These are phyloP conservation scores for Breviolum minutum DNA, from an alignment of 73 alveolate genomes.

Conservation along the genomic window DNA sequence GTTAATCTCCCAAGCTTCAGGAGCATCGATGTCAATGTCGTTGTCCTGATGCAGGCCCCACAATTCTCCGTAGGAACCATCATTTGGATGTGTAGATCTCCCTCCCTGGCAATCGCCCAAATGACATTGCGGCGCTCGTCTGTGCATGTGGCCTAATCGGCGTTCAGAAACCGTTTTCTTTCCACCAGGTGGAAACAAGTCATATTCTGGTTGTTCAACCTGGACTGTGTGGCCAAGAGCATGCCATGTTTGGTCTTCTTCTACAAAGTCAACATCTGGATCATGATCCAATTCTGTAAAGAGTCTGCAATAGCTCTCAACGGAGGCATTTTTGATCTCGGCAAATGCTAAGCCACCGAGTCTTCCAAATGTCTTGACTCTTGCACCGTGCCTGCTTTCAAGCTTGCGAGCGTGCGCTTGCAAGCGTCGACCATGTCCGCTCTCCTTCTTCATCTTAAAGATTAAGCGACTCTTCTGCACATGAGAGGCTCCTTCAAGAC, in stretches of 20 bases:
- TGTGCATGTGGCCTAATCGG: not conserved
- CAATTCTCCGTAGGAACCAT: not conserved
- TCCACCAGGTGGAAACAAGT: constrained; percentile 55
- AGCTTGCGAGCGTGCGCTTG: constrained; percentile 32
- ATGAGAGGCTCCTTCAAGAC: not conserved
- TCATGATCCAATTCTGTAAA: constrained; percentile 39
- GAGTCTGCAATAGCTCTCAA: constrained; percentile 52
- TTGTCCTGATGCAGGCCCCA: constrained; percentile 87
- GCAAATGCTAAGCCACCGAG: constrained; percentile 55
- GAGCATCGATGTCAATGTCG: constrained; percentile 71
- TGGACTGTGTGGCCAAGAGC: constrained; percentile 23
- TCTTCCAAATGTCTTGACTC: constrained; percentile 21
- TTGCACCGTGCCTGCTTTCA: constrained; percentile 69
- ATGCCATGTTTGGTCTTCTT: constrained; percentile 52
- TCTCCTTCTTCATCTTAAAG: constrained; percentile 1
- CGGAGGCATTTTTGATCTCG: constrained; percentile 45
- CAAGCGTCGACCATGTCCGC: constrained; percentile 10
- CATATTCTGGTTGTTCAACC: not conserved
- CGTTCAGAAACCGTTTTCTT: not conserved
- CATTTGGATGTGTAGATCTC: constrained; percentile 8
- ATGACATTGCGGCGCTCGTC: not conserved
- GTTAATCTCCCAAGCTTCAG: constrained; percentile 71
- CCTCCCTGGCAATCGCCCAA: not conserved
- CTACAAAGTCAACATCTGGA: constrained; percentile 57
- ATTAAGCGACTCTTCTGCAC: constrained; percentile 34